Percentiles rank a stretch among this genome's conserved stretches.
phyloP scores from a whole-genome alignment of 129 eudicot genomes.

The Pittosporum tobira region DNA sequence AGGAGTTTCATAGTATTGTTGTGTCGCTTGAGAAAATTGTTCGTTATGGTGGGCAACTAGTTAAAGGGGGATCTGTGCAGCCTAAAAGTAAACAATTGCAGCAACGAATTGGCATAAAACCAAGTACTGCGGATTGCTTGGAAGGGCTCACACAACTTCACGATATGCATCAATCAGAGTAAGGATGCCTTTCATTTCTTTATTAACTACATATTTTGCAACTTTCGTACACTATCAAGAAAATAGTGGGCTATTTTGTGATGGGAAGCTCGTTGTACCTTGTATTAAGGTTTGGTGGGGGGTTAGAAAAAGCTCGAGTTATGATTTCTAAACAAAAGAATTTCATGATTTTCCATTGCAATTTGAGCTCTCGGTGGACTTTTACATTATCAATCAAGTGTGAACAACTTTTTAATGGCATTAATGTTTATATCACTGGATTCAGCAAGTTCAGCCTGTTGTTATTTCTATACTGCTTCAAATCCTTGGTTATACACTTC shows the following conservation, averaged over 20 bases:
- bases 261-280: background rate
- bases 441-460: background rate
- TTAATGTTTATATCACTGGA: background rate
- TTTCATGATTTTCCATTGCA: too few species aligned
- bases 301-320: background rate
- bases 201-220: too few species aligned
- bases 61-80: constrained; percentile 54
- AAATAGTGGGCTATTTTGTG: background rate
- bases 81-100: constrained; percentile 45
- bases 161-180: constrained; percentile 91
- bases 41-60: constrained; percentile 64
- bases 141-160: constrained; percentile 68
- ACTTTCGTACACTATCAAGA: too few species aligned
- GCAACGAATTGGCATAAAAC: constrained; percentile 59
- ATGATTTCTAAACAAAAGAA: too few species aligned
- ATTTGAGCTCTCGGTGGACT: too few species aligned
- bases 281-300: background rate
- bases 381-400: background rate
- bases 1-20: constrained; percentile 45
- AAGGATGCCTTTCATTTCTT: constrained; percentile 12
- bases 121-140: constrained; percentile 67
- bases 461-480: background rate
- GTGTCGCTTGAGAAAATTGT: constrained; percentile 45
- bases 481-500: background rate
- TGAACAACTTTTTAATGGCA: background rate